A percentile compares a stretch with the other conserved stretches of the same genome.
Conservation (phyloP, 2,329 filamentous ascomycete genomes). For the Macrophomina pseudophaseolina region DNA sequence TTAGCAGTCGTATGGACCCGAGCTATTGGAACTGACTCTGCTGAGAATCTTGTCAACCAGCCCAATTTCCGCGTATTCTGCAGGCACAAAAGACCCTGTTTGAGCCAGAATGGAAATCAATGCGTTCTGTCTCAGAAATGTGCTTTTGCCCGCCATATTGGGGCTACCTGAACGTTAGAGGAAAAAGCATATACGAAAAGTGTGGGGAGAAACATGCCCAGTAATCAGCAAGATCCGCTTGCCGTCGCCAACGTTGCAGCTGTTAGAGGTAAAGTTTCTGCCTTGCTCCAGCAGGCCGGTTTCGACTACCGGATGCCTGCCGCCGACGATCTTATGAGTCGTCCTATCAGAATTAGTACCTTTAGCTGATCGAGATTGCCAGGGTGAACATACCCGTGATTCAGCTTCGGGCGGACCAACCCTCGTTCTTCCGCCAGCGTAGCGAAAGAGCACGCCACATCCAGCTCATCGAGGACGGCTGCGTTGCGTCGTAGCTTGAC, state of each 20-base stretch:
- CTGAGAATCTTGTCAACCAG: conserved; percentile 97
- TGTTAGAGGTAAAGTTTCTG: conserved; percentile 81
- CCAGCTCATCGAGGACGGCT: conserved; percentile 88
- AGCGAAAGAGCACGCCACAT: conserved; percentile 87
- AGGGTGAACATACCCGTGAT: conserved; percentile 46
- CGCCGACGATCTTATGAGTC: conserved; percentile 78
- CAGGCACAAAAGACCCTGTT: conserved; percentile 90
- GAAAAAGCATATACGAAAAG: conserved; percentile 7
- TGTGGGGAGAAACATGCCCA: conserved; percentile 47
- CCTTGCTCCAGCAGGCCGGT: conserved; percentile 79
- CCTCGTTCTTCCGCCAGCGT: conserved; percentile 74
- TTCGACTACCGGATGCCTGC: conserved; percentile 92
- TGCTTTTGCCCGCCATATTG: conserved; percentile 99
- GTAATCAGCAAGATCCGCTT: conserved; percentile 73
- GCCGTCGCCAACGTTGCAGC: conserved; percentile 79
- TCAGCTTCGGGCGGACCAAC: conserved; percentile 72
- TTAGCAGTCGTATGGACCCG: not conserved
- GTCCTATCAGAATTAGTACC: conserved; percentile 39
- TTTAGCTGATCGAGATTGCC: not conserved
- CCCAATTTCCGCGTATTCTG: conserved; percentile 81
- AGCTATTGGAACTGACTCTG: conserved; percentile 52
- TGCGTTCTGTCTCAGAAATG: conserved; percentile 93
- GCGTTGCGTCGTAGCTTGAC: conserved; percentile 88
- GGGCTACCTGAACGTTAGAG: conserved; percentile 51
- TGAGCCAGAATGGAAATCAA: conserved; percentile 93